Conservation (phyloP, 495 filamentous ascomycete species). For the Penicillium chermesinum region DNA sequence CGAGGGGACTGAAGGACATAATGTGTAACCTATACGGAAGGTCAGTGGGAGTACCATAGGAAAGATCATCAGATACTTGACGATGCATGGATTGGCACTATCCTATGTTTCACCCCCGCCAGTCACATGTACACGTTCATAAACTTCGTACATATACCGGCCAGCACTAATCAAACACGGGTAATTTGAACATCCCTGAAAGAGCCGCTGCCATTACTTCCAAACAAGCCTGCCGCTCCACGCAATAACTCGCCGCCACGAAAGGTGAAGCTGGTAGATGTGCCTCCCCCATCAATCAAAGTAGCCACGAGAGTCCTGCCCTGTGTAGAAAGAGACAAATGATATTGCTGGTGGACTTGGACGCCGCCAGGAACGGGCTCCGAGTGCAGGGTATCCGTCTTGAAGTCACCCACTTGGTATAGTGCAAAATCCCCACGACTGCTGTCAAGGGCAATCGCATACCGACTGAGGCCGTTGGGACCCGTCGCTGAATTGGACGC, state of each 20-base stretch:
- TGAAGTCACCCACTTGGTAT: neutral
- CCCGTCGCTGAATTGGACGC: neutral
- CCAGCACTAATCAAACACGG: too few species aligned
- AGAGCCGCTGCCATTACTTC: neutral
- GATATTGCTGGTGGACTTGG: neutral
- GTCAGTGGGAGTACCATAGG: too few species aligned
- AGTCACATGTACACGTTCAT: too few species aligned
- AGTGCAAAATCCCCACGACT: neutral
- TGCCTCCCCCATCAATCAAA: neutral
- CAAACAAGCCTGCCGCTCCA: conserved; percentile 1
- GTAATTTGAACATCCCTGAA: neutral
- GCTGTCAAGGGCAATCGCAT: neutral
- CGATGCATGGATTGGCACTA: too few species aligned
- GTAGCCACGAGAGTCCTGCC: neutral
- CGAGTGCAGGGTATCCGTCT: neutral
- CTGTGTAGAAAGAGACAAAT: neutral
- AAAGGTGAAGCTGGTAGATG: neutral
- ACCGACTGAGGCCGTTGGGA: neutral
- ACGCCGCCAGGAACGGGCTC: neutral
- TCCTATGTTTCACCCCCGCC: too few species aligned
- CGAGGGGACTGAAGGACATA: too few species aligned
- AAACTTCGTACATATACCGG: too few species aligned
- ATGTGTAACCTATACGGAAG: too few species aligned
- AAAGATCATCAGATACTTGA: too few species aligned
- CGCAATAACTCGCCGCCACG: neutral